These are phyloP conservation scores for Colletotrichum sp. DNA, from an alignment of 2,329 filamentous ascomycete species.

Conservation along the genomic window DNA sequence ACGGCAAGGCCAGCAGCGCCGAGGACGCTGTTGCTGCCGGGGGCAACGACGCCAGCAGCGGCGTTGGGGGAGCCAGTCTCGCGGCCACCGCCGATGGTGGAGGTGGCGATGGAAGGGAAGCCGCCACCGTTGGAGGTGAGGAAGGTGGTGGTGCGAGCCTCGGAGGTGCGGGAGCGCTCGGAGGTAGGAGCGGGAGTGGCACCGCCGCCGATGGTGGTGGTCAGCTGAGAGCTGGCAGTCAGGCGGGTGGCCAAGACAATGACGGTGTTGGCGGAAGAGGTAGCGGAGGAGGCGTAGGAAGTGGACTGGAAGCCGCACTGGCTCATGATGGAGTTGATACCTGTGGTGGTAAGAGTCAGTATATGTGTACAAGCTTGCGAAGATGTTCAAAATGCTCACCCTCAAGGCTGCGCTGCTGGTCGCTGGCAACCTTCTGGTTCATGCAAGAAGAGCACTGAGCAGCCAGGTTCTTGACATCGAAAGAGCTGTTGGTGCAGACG, in stretches of 20 bases:
- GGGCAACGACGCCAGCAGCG: background rate
- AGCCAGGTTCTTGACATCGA: conserved; percentile 18
- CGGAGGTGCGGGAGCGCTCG: background rate
- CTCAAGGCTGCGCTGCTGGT: conserved; percentile 22
- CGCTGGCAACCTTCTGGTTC: conserved; percentile 30
- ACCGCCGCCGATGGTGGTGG: conserved; percentile 35
- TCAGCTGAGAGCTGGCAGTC: conserved; percentile 37
- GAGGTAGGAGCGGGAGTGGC: background rate
- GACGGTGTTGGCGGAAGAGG: conserved; percentile 29
- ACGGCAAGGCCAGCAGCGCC: conserved; percentile 11
- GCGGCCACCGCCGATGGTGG: conserved; percentile 12
- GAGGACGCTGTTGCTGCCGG: conserved; percentile 12
- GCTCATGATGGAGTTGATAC: conserved; percentile 38
- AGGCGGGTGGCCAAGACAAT: conserved; percentile 35
- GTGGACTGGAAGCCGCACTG: conserved; percentile 38
- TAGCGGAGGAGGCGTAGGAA: conserved; percentile 28
- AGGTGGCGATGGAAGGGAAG: conserved; percentile 17
- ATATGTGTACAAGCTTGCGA: background rate
- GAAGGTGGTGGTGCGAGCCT: conserved; percentile 20
- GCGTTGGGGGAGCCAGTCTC: conserved; percentile 12
- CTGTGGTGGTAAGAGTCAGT: conserved; percentile 20
- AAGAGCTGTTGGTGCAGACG: conserved; percentile 21
- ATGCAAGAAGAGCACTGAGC: conserved; percentile 41
- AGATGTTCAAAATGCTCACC: background rate
- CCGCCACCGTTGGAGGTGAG: conserved; percentile 15